Percentiles rank a stretch among this genome's conserved stretches.
These are phyloP conservation scores for Saccharomycopsis fermentans DNA, from an alignment of 805 yeast species.

Conservation along the genomic window DNA sequence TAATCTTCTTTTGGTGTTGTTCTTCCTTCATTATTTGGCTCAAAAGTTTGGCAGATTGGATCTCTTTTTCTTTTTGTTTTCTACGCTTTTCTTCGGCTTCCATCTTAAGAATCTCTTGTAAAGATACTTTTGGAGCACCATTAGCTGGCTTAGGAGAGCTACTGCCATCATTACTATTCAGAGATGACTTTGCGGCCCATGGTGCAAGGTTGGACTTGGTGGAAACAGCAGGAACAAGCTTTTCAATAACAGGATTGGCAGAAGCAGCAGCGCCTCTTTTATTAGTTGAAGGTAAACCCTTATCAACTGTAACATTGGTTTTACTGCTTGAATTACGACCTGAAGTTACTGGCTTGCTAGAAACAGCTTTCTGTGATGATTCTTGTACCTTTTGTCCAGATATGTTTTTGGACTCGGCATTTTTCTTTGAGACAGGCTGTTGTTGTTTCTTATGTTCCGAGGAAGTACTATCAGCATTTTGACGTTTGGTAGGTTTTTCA, in stretches of 20 bases:
- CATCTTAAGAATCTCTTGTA: slow-evolving; percentile 40
- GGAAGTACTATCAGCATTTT: not conserved
- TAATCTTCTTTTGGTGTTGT: slow-evolving; percentile 19
- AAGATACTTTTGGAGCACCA: slow-evolving; percentile 24
- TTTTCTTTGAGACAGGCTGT: not conserved
- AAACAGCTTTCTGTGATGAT: not conserved
- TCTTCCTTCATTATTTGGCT: slow-evolving; percentile 18
- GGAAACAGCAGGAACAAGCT: slow-evolving; percentile 10
- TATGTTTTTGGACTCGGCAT: not conserved
- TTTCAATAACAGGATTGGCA: slow-evolving; percentile 9
- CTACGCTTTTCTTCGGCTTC: slow-evolving; percentile 38
- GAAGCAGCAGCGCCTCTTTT: not conserved
- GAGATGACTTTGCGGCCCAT: slow-evolving; percentile 36
- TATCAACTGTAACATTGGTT: not conserved
- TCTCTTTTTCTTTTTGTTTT: slow-evolving; percentile 26
- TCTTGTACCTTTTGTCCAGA: not conserved
- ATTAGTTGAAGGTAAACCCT: not conserved
- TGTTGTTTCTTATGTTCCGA: not conserved
- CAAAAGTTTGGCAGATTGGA: slow-evolving; percentile 19
- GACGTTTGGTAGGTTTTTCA: not conserved
- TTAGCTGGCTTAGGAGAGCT: not conserved
- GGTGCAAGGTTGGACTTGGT: slow-evolving; percentile 34
- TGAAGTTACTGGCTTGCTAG: not conserved
- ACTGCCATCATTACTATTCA: not conserved
- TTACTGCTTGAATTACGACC: not conserved